Base-by-base conservation (phyloP, 768 basidiomycete species). In the Lentinula lateritia region DNA sequence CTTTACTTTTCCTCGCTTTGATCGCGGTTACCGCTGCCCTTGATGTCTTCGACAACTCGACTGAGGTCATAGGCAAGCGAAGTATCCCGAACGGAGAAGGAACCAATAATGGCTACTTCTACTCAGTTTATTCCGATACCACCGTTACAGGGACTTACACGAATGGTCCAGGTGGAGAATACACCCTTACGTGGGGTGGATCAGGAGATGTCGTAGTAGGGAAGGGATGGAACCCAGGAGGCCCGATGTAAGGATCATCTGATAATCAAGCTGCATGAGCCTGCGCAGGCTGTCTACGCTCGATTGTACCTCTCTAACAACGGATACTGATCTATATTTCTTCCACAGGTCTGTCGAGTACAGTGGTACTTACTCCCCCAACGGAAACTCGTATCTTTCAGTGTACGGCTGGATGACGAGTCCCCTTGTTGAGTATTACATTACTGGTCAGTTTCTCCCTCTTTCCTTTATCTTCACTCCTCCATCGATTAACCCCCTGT, bases 401-500 rank as follows among this genome's bases (percentile, higher is more conserved):
- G 71, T 81, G 56, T 52, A 52, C 63, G 80, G 80, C 53, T 80
- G 79, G 79, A 78, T 76, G 6, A 71, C 70, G n/a, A 74, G 66
- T 68, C 76, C 78, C 1, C 77, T 80, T 65, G 68, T 80, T 65
- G 79, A 81, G 62, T 81, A 80, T 72, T 80, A 79, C 72, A 74
- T 81, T 64, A 65, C 74, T 60, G 80, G 80, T 56, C 20, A 20
- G 46, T 48, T 20, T 48, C 23, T 23, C 20, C 8, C 20, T 23
- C 12, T 48, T 5, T 2, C 8, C 7, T 48, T 48, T 5, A 23
- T 48, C 18, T 48, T 48, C 46, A 48, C 23, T n/a, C n/a, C 23
- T n/a, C n/a, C 16, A 45, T 45, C 20, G 5, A 9, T 9, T 48
- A 6, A 80, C 61, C 80, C 79, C 72, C 78, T 72, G 73, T 81